These are phyloP conservation scores for Fonsecaea monophora DNA, from an alignment of 2,329 filamentous ascomycete species.

Conservation along the genomic window DNA sequence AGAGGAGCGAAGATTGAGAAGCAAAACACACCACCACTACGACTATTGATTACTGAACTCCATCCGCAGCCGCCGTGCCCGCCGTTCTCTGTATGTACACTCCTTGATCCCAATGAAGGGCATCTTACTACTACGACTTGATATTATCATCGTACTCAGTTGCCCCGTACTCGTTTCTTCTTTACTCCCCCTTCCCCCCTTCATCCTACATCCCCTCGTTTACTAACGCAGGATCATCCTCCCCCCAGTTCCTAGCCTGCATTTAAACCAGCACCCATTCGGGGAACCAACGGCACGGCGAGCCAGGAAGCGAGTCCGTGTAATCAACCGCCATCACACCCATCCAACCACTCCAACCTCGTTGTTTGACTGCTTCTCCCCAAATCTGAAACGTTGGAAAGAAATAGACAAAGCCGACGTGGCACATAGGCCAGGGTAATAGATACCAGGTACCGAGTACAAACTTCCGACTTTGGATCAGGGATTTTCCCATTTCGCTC, in stretches of 20 bases:
- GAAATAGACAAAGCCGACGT: background rate
- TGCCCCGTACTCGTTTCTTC: background rate
- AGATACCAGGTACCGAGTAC: background rate
- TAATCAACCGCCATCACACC: background rate
- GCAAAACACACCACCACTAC: too few relatives aligned
- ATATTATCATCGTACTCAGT: too few relatives aligned
- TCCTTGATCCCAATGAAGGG: too few relatives aligned
- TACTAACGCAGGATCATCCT: slow-evolving; percentile 2
- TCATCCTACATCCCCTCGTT: background rate
- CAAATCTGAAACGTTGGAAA: slow-evolving; percentile 15
- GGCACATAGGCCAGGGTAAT: background rate
- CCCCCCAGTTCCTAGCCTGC: background rate
- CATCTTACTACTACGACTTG: too few relatives aligned
- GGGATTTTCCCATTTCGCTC: slow-evolving; percentile 1
- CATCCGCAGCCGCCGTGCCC: too few relatives aligned
- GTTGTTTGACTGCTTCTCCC: background rate
- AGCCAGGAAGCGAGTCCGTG: background rate
- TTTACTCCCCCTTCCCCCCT: background rate
- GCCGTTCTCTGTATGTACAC: too few relatives aligned
- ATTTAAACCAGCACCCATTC: background rate
- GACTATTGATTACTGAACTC: too few relatives aligned
- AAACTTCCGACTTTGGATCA: background rate
- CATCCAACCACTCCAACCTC: slow-evolving; percentile 9
- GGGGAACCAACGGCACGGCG: background rate
- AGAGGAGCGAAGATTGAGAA: too few relatives aligned